Base-by-base conservation (phyloP, 169 alveolate genomes). In the Plasmodium coatneyi region DNA sequence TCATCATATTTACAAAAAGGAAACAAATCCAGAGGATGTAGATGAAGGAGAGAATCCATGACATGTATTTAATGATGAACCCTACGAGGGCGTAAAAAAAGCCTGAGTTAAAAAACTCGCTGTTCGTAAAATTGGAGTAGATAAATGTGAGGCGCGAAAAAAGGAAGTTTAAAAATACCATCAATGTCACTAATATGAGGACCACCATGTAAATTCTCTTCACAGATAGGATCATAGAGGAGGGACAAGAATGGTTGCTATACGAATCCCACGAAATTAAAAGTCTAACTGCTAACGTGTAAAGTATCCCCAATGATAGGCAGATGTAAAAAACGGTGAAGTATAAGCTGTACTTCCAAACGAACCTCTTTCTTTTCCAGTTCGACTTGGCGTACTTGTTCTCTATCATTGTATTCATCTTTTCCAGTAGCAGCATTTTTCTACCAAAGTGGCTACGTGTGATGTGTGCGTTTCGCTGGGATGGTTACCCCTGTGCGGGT, bases 131-230 rank as follows among this genome's bases (percentile, higher is more conserved):
- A 34, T 76, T 86, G n/a, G 93, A 86, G 80, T 86, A 86, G 39
- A 86, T 34, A 86, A 54, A 76, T 28, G 93, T 86, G 19, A 86
- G 71, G 80, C 93, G 93, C 39, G 93, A 86, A 86, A 86, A 74
- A 54, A 86, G 49, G 43, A 86, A 86, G 46, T 86, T 86, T 5
- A 86, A 30, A 14, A 74, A 86, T 76, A 84, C 93, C 93, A 86
- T 86, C 46, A 86, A 86, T 49, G 56, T 34, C 16, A 86, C 16
- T 54, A 86, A 86, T 76, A 76, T 56, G 56, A 86, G 60, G 28
- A 86, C 5, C 25, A 34, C 28, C 93, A 86, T 78, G 43, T 86
- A 86, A 1, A 6, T 36, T 30, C 74, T 86, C 70, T 86, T 28
- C 46, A 86, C 56, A 34, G 86, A 86, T 52, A 28, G 7, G 0